Base-by-base conservation (phyloP, 2,329 filamentous ascomycete species). In the Hymenoscyphus salicellus region DNA sequence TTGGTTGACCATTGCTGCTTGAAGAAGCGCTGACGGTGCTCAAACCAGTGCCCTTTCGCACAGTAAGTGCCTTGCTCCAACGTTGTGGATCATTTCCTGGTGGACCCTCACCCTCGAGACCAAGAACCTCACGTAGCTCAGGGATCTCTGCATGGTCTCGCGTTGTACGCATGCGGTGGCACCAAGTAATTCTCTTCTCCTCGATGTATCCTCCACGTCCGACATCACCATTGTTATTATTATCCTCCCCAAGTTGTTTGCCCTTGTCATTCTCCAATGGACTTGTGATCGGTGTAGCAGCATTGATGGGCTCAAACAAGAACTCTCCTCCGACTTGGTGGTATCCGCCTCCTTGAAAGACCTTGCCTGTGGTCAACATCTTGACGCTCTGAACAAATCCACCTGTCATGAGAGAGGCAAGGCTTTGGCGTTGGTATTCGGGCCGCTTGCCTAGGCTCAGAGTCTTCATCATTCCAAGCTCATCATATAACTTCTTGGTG, bases 111-210 rank as follows among this genome's bases (percentile, higher is more conserved):
- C 77, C 80, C 58, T 83, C 79, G 5, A 89, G 71, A 0, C 88
- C 88, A 56, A 92, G 75, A 14, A 91, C 76, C 70, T 84, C 80
- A 77, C 86, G 84, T 63, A 93, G 72, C 75, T 88, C 87, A 0
- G 82, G 81, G 1, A 93, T 80, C 79, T 93, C 90, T 1, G 85
- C 84, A 74, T 96, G 92, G 70, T 93, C 91, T 58, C 91, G 80
- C 14, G 91, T 94, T 64, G 86, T 90, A 73, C 82, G 82, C 91
- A 96, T 96, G 32, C 91, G 83, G 77, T 94, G 90, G 71, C 89
- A 93, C 91, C 92, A 96, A 0, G 85, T 87, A 32, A 91, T 83
- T 62, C 79, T 79, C 77, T 90, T 89, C 72, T 84, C 80, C 72
- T 85, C 80, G 2, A 75, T 72, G 26, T 62, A 62, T 4, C 68